These are phyloP conservation scores for Thalassiosira hispida DNA, from an alignment of 352 stramenopile species.

Conservation along the genomic window DNA sequence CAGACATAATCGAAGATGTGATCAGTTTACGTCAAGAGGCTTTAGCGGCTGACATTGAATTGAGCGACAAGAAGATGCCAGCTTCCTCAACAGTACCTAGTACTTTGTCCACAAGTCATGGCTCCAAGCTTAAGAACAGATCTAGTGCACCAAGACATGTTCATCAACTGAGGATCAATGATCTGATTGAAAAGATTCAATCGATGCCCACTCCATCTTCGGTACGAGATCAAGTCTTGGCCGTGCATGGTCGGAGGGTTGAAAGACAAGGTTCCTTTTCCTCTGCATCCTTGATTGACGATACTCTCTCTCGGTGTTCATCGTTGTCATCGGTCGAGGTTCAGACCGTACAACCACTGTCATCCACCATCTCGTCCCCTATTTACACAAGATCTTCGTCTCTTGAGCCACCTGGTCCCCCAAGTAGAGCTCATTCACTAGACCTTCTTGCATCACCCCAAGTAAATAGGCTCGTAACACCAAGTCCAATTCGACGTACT, in stretches of 20 bases:
- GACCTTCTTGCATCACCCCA: too few relatives aligned
- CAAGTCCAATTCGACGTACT: slow-evolving; percentile 12
- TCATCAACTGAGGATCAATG: slow-evolving; percentile 16
- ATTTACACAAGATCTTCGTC: slow-evolving; percentile 1
- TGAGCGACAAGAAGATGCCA: slow-evolving; percentile 24
- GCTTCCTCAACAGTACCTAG: too few relatives aligned
- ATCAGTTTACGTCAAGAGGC: slow-evolving; percentile 54
- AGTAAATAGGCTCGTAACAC: too few relatives aligned
- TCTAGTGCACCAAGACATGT: slow-evolving; percentile 14
- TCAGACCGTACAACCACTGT: slow-evolving; percentile 14
- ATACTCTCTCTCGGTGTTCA: slow-evolving; percentile 1
- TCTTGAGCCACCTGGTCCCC: background rate
- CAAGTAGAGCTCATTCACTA: too few relatives aligned
- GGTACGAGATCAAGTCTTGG: slow-evolving; percentile 24
- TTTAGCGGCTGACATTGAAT: slow-evolving; percentile 24
- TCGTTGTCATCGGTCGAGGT: background rate
- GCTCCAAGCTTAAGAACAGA: slow-evolving; percentile 23
- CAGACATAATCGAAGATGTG: slow-evolving; percentile 53
- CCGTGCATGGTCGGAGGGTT: slow-evolving; percentile 1
- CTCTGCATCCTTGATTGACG: background rate
- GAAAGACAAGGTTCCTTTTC: background rate
- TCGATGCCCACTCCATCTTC: slow-evolving; percentile 30
- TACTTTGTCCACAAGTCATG: too few relatives aligned
- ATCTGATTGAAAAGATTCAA: slow-evolving; percentile 32
- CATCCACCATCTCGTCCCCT: slow-evolving; percentile 21